Conservation (phyloP, 2,329 filamentous ascomycete genomes). For the Xylariaceae sp. region DNA sequence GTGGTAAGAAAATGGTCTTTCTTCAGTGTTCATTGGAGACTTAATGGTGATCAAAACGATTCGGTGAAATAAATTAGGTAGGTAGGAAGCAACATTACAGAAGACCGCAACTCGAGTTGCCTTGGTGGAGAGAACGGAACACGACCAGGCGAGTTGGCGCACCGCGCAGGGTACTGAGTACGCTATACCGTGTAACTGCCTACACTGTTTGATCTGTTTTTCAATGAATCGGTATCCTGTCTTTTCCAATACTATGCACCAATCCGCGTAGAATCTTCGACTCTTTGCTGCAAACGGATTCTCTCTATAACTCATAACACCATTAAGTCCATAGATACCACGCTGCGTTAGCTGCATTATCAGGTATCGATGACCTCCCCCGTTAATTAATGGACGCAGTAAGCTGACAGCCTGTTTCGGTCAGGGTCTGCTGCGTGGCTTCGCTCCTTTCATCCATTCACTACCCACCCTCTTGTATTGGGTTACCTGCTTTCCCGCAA, state of each 20-base stretch:
- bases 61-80: constrained; percentile 11
- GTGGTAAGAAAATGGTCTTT: not conserved
- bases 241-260: not conserved
- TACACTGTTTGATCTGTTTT: no score
- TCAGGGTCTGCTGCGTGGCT: not conserved
- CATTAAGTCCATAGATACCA: not conserved
- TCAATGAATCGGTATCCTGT: not conserved
- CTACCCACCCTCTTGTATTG: not conserved
- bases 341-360: no score
- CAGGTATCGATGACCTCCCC: no score
- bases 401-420: not conserved
- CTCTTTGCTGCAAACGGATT: not conserved
- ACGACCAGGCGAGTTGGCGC: no score
- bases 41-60: not conserved
- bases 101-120: no score
- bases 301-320: not conserved
- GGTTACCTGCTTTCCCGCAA: not conserved
- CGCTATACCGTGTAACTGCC: not conserved
- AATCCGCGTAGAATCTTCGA: no score
- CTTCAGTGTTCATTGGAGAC: constrained; percentile 4
- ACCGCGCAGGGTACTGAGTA: not conserved
- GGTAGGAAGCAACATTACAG: not conserved
- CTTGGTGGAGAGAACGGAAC: no score
- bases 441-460: not conserved
- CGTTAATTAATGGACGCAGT: not conserved